These are phyloP conservation scores for Cryptosporidium canis DNA, from an alignment of 169 alveolate species.

Conservation along the genomic window DNA sequence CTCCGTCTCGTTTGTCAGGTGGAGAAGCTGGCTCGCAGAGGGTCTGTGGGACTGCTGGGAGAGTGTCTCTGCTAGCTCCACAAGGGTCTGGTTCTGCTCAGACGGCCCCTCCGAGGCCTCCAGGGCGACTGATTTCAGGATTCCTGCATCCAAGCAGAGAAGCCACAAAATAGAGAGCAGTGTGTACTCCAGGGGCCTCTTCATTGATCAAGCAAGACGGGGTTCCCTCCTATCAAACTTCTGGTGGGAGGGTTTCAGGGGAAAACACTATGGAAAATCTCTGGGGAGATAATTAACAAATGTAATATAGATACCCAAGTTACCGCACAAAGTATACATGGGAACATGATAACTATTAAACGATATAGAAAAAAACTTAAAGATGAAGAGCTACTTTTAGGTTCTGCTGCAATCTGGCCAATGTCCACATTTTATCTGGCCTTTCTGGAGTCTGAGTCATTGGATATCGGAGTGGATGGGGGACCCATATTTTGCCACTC, in stretches of 20 bases:
- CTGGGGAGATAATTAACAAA: neutral
- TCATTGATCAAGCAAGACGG: neutral
- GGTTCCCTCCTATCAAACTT: neutral
- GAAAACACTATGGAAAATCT: neutral
- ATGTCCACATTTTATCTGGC: neutral
- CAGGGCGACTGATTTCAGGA: neutral
- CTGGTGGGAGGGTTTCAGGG: neutral
- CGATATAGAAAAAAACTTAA: neutral
- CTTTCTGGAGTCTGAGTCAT: conserved; percentile 16
- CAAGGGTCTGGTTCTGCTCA: neutral
- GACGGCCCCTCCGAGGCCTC: neutral
- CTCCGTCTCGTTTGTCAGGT: conserved; percentile 43
- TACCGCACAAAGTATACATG: conserved; percentile 3
- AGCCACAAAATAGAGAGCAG: neutral
- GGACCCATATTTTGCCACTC: conserved; percentile 73
- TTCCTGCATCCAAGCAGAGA: neutral
- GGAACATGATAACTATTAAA: neutral
- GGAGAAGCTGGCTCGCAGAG: neutral
- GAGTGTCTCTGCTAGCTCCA: neutral
- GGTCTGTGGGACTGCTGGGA: neutral
- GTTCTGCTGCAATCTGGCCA: neutral
- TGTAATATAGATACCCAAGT: neutral
- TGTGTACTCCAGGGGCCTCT: neutral
- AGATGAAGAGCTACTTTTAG: neutral
- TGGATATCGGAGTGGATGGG: conserved; percentile 38